A percentile compares a stretch with the other conserved stretches of the same genome.
Evolutionary conservation across 257 asterid genomes (phyloP).

Genomic region (Voacanga thouarsii): DNA sequence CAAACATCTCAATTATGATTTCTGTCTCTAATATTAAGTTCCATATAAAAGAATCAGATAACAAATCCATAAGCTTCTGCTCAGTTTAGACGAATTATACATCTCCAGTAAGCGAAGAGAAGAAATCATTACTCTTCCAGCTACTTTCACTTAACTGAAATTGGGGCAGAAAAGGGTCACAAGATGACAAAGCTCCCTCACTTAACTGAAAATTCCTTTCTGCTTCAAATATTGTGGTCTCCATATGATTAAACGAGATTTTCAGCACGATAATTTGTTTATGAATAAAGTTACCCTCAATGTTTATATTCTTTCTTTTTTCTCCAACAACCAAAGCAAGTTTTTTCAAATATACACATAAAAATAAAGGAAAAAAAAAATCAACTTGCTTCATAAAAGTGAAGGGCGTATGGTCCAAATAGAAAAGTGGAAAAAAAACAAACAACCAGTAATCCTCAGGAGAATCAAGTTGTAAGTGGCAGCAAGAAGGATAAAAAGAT

Average conservation of each 20-base stretch:
- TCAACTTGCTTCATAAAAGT: neutral
- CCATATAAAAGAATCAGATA: neutral
- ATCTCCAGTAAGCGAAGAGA: neutral
- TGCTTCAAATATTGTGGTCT: neutral
- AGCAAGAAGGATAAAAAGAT: conserved; percentile 25
- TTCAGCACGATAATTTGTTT: neutral
- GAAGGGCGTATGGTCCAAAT: conserved; percentile 24
- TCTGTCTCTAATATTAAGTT: neutral
- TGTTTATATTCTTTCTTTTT: neutral
- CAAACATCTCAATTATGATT: neutral
- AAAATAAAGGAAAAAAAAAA: too few relatives aligned
- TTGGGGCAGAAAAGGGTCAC: neutral
- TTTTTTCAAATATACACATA: neutral
- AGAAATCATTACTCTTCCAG: neutral
- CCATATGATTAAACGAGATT: neutral
- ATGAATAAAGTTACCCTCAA: neutral
- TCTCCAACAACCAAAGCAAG: conserved; percentile 2
- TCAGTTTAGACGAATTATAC: neutral
- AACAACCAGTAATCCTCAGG: neutral
- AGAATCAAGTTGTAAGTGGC: conserved; percentile 41
- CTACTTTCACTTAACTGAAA: too few relatives aligned
- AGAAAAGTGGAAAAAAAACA: conserved; percentile 16
- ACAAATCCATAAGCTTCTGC: neutral
- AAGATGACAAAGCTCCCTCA: neutral
- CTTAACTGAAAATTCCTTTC: neutral